Evolutionary conservation across 164 flowering plant species (phyloP).

Genomic region (Magnolia sinica): DNA sequence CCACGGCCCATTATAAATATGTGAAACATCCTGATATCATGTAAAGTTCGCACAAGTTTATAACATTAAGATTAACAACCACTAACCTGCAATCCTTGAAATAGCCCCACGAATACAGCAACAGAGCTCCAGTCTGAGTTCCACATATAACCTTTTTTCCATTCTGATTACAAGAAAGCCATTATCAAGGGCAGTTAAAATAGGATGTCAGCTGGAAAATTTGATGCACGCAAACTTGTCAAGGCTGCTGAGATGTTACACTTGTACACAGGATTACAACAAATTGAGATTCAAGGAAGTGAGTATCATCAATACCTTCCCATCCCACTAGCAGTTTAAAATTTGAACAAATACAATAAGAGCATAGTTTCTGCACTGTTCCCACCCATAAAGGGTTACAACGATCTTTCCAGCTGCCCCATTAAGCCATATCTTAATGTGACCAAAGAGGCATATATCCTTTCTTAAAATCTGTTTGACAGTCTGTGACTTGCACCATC

Average conservation of each 20-base stretch:
- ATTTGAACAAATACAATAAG: not conserved
- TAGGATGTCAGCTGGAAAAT: not conserved
- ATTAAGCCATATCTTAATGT: not conserved
- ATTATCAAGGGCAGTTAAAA: conserved; percentile 4
- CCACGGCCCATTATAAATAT: not conserved
- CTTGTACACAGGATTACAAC: not conserved
- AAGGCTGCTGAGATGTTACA: not conserved
- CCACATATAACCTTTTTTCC: conserved; percentile 92
- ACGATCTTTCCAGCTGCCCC: not conserved
- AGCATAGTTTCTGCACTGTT: not conserved
- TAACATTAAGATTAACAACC: not conserved
- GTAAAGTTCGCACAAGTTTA: not conserved
- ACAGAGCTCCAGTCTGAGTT: conserved; percentile 68
- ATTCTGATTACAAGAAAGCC: conserved; percentile 46
- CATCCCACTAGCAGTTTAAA: not conserved
- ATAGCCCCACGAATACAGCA: conserved; percentile 90
- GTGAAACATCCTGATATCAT: not conserved
- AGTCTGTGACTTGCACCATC: not conserved
- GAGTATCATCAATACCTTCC: not conserved
- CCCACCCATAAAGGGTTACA: not conserved
- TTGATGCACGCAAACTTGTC: not conserved
- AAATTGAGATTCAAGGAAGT: not conserved
- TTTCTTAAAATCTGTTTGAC: not conserved
- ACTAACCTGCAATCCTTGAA: conserved; percentile 94
- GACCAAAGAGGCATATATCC: not conserved